A percentile compares a stretch with the other conserved stretches of the same genome.
phyloP scores from a whole-genome alignment of 1,284 basidiomycete species.

The Sphagnurus paluster region DNA sequence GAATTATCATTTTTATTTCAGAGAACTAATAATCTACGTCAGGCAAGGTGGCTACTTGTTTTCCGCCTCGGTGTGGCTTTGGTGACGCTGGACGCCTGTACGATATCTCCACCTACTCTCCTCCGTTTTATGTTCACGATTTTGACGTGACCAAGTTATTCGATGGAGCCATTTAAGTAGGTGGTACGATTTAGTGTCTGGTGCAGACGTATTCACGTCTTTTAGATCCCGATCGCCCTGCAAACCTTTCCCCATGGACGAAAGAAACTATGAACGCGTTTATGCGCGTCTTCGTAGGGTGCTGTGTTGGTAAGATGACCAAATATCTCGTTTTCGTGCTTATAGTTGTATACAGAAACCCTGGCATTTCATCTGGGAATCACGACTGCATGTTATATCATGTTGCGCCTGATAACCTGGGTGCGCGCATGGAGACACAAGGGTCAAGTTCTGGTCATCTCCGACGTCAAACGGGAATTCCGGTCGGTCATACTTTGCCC shows the following conservation, averaged over 20 bases:
- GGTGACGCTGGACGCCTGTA: conserved; percentile 69
- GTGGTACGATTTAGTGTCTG: conserved; percentile 16
- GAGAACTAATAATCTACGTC: not conserved
- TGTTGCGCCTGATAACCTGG: conserved; percentile 44
- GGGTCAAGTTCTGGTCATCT: conserved; percentile 23
- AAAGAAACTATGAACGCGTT: conserved; percentile 50
- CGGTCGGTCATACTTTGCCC: conserved; percentile 24
- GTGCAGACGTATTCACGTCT: not conserved
- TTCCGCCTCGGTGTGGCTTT: conserved; percentile 57
- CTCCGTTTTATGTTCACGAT: conserved; percentile 1
- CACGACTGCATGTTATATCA: conserved; percentile 52
- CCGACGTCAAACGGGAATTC: conserved; percentile 65
- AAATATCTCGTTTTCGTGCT: not conserved
- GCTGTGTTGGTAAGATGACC: conserved; percentile 49
- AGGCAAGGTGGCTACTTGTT: conserved; percentile 61
- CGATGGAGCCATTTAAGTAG: conserved; percentile 71
- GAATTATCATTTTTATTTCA: not conserved
- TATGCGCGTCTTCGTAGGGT: conserved; percentile 59
- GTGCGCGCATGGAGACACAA: conserved; percentile 29
- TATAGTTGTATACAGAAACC: conserved; percentile 51
- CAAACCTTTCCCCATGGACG: conserved; percentile 44
- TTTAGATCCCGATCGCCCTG: conserved; percentile 37
- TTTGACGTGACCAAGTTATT: conserved; percentile 50
- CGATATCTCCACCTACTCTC: conserved; percentile 26
- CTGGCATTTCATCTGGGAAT: conserved; percentile 71